Conservation (phyloP, 306 rosid species). For the Quillaja saponaria region DNA sequence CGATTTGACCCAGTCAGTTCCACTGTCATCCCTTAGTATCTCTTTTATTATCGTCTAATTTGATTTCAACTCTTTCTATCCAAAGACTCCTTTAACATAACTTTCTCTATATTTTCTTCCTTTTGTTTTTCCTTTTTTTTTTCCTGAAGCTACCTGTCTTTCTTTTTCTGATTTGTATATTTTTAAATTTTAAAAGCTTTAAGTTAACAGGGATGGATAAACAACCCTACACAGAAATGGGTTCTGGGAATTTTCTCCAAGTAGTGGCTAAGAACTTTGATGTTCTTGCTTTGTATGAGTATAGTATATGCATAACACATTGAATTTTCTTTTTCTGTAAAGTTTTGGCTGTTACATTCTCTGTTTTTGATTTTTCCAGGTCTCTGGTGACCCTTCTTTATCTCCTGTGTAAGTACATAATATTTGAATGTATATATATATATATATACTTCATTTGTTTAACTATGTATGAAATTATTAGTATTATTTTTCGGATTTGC, state of each 20-base stretch:
- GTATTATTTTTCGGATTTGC: neutral
- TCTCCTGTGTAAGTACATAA: slow-evolving; percentile 62
- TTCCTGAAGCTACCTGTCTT: slow-evolving; percentile 10
- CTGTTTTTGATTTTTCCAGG: slow-evolving; percentile 41
- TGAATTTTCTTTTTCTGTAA: neutral
- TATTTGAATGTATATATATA: neutral
- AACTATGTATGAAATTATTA: too few species aligned
- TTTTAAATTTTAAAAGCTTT: neutral
- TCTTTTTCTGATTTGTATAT: neutral
- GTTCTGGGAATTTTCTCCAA: slow-evolving; percentile 65
- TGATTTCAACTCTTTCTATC: slow-evolving; percentile 28
- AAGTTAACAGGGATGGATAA: neutral
- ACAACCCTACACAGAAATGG: slow-evolving; percentile 42
- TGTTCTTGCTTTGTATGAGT: slow-evolving; percentile 89
- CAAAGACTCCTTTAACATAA: slow-evolving; percentile 18
- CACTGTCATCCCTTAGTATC: too few species aligned
- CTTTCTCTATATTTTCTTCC: slow-evolving; percentile 19
- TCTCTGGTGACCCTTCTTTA: slow-evolving; percentile 78
- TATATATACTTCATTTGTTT: too few species aligned
- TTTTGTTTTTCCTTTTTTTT: neutral
- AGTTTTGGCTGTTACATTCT: neutral
- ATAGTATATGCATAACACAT: neutral
- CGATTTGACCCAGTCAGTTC: too few species aligned
- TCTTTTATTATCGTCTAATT: slow-evolving; percentile 35
- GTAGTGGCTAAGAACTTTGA: slow-evolving; percentile 80